Evolutionary conservation across 139 green algal species (phyloP), one percentile per base, ranked within the genome.

Genomic region (Nannochloris sp.): DNA sequence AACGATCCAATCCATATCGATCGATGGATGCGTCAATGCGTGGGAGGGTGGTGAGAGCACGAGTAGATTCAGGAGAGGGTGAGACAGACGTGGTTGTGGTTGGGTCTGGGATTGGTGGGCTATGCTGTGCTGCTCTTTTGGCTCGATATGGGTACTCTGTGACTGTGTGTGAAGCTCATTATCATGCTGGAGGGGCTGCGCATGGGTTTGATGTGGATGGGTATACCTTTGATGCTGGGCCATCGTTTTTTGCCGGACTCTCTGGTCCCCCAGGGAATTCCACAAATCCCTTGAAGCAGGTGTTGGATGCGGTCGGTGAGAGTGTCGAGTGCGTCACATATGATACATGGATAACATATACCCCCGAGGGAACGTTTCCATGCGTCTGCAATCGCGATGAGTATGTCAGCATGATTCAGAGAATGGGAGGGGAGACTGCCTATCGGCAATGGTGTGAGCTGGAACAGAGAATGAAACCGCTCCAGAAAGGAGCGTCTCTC

Each of bases 171-270:
- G 86, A 95, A 69, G 76, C 70, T 5, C 86, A 95, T 67, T 90
- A 91, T 72, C 59, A 79, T 16, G 64, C 88, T n/a, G 90, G 90
- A 56, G 82, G 89, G 37, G 81, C 82, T 17, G 86, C 87, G 0
- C 90, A 96, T 59, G 79, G 69, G 1, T 95, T 95, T 48, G 58
- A 84, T 20, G 71, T 88, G 20, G 67, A 68, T 6, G 89, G 84
- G 14, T 95, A 88, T 75, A 75, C 73, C 4, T 96, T 96, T 75
- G 89, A 96, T 69, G 76, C 82, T 11, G 89, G 89, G 0, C 89
- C 89, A 3, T 91, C 81, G 4, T 94, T 96, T 66, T 90, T 88
- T 75, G 83, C 71, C 10, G 79, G 78, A 3, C 20, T 37, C 26
- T 56, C 64, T 53, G 56, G 56, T 12, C 6, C 57, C 0, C 69